Evolutionary conservation across 345 rosid species (phyloP), one percentile per base, ranked within the genome.

Genomic region (Trapa incisa): DNA sequence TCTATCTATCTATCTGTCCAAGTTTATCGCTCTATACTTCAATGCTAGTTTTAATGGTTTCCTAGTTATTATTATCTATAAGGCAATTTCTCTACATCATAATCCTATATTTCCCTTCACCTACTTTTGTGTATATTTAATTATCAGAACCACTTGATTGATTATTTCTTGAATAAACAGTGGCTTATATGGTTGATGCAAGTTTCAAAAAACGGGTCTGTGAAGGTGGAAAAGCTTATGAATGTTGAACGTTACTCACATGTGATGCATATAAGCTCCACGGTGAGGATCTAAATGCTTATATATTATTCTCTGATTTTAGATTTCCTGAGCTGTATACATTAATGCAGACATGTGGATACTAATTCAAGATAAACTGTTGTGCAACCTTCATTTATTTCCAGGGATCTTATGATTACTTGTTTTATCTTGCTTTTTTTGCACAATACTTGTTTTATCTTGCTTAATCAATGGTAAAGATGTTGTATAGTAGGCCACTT

Each of bases 191-290:
- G 9, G 10, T 79, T 62, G 41, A 45, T 75, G 69, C 36, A 86
- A 92, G 98, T 93, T 42, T 83, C 96, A 1, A 83, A 87, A 68
- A 63, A 68, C 67, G 96, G 97, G 61, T 90, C 97, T 0, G 97
- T 93, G 65, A 88, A 78, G 73, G 96, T 91, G 50, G 95, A 94
- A 75, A 87, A 81, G 72, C 95, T 94, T 41, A 91, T 90, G 98
- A 83, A 88, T 77, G 73, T 90, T 67, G 98, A 90, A 72, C 84
- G 87, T 32, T 90, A 88, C 68, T 90, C 96, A 41, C 97, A 90
- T 77, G 97, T 93, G 48, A 90, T 90, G 98, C 97, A 93, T 77
- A 90, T 93, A 64, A 93, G 98, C 84, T 88, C 98, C 32, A 93
- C 92, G 70, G 98, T 90, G 65, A 79, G 87, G 56, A 42, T 57